Evolutionary conservation across 2,329 filamentous ascomycete genomes (phyloP).

Genomic region (Ramularia endophylla): DNA sequence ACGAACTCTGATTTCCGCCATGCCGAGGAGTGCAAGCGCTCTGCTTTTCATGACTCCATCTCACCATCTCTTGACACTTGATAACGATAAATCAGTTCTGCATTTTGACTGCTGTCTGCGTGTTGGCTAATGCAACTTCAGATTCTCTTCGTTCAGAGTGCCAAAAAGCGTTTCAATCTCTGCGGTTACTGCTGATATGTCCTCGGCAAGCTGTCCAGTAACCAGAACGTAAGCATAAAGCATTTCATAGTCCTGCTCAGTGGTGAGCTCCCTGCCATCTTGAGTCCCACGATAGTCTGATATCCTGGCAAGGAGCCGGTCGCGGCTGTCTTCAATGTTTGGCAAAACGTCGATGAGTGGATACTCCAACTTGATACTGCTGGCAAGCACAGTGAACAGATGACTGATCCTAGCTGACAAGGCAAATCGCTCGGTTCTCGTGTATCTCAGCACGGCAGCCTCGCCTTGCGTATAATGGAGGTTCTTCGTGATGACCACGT

Average conservation of each 20-base stretch:
- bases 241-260: slow-evolving; percentile 80
- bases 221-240: slow-evolving; percentile 80
- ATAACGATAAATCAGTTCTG: no score
- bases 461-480: slow-evolving; percentile 71
- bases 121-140: slow-evolving; percentile 46
- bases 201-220: slow-evolving; percentile 45
- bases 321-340: slow-evolving; percentile 71
- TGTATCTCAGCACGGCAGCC: slow-evolving; percentile 71
- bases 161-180: slow-evolving; percentile 52
- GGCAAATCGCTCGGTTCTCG: slow-evolving; percentile 68
- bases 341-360: slow-evolving; percentile 85
- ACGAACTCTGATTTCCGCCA: no score
- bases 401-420: slow-evolving; percentile 88
- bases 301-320: slow-evolving; percentile 78
- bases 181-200: slow-evolving; percentile 25
- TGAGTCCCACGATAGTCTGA: slow-evolving; percentile 77
- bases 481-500: slow-evolving; percentile 80
- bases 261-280: slow-evolving; percentile 44
- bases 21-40: no score
- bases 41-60: no score
- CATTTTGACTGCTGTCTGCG: background rate
- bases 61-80: no score
- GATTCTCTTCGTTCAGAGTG: slow-evolving; percentile 54
- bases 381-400: slow-evolving; percentile 77
- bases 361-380: slow-evolving; percentile 90